These are phyloP conservation scores for Termitomyces sp. DNA, from an alignment of 768 basidiomycete genomes.

Conservation along the genomic window DNA sequence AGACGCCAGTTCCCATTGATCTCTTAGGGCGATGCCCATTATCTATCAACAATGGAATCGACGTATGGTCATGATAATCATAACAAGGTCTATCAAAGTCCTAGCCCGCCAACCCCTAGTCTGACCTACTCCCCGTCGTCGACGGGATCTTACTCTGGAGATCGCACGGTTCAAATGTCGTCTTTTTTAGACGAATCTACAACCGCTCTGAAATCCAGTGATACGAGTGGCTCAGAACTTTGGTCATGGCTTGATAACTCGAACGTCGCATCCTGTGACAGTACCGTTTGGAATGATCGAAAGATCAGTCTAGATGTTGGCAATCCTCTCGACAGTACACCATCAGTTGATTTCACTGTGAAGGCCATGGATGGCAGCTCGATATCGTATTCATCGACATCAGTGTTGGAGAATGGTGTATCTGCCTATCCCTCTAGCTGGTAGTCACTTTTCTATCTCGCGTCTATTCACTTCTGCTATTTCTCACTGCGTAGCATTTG, in stretches of 20 bases:
- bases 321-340: not conserved
- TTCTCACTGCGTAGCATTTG: slow-evolving; percentile 5
- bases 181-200: slow-evolving; percentile 43
- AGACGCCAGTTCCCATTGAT: not conserved
- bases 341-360: not conserved
- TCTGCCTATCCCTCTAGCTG: slow-evolving; percentile 12
- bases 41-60: not conserved
- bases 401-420: not conserved
- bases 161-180: slow-evolving; percentile 53
- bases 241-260: slow-evolving; percentile 21
- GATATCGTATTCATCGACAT: not conserved
- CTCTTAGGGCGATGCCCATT: not conserved
- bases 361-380: slow-evolving; percentile 1
- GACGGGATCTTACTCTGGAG: slow-evolving; percentile 50
- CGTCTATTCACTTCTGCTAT: not conserved
- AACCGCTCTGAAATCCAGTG: slow-evolving; percentile 11
- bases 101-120: slow-evolving; percentile 49
- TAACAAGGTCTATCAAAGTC: slow-evolving; percentile 23
- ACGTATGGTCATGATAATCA: not conserved
- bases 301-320: slow-evolving; percentile 3
- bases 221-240: slow-evolving; percentile 12
- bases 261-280: not conserved
- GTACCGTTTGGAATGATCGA: not conserved
- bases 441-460: not conserved
- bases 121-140: slow-evolving; percentile 58